Evolutionary conservation across 1,139 yeast species (phyloP).

Genomic region (Meyerozyma smithsonii): DNA sequence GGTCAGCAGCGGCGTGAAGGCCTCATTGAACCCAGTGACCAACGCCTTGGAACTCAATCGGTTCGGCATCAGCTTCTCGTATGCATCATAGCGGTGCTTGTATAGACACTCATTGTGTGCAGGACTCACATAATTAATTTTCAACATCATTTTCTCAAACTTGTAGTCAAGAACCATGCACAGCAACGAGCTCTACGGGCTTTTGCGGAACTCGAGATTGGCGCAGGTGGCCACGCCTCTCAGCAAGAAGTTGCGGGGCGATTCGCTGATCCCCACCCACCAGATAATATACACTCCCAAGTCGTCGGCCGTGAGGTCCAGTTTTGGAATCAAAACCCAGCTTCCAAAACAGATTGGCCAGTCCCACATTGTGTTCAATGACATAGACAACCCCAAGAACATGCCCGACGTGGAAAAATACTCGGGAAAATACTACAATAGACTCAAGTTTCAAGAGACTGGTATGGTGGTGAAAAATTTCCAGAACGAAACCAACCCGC

Average conservation of each 20-base stretch:
- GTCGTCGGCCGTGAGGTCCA: constrained; percentile 38
- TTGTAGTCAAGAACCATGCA: constrained; percentile 15
- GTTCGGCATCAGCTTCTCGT: constrained; percentile 38
- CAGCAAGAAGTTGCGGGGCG: constrained; percentile 29
- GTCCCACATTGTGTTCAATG: constrained; percentile 40
- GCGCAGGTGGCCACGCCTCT: constrained; percentile 47
- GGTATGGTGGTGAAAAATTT: constrained; percentile 34
- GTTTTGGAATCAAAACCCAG: constrained; percentile 41
- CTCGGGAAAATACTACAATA: constrained; percentile 34
- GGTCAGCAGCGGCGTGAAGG: constrained; percentile 67
- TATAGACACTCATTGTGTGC: background rate
- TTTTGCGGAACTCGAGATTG: constrained; percentile 40
- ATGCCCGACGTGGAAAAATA: constrained; percentile 49
- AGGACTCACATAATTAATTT: background rate
- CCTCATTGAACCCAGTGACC: constrained; percentile 28
- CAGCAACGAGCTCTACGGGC: constrained; percentile 33
- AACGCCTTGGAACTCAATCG: constrained; percentile 33
- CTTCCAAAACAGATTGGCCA: constrained; percentile 41
- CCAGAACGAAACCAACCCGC: constrained; percentile 27
- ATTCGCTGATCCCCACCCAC: constrained; percentile 35
- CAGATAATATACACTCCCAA: constrained; percentile 43
- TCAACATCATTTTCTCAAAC: constrained; percentile 3
- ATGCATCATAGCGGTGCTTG: constrained; percentile 29
- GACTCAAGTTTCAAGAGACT: constrained; percentile 41
- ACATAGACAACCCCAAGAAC: constrained; percentile 37